phyloP scores from a whole-genome alignment of 371 early-diverging fungal species.

The Batkoa obscura region DNA sequence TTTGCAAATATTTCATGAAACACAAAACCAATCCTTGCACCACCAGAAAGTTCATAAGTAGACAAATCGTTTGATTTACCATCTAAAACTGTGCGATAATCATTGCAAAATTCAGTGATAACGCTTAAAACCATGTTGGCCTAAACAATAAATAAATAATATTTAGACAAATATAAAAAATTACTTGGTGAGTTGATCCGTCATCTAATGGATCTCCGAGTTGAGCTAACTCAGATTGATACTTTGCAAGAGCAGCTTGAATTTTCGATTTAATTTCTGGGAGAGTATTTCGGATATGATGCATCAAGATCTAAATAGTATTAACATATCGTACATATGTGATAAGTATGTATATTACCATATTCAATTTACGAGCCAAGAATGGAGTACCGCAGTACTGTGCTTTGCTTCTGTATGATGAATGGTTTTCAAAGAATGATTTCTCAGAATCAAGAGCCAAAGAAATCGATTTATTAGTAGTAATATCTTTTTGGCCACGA shows the following conservation, averaged over 20 bases:
- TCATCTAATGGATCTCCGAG: constrained; percentile 83
- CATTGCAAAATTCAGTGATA: constrained; percentile 92
- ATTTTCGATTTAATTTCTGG: constrained; percentile 97
- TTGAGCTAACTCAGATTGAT: constrained; percentile 59
- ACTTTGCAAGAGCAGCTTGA: constrained; percentile 57
- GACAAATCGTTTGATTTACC: constrained; percentile 85
- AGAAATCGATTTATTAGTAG: constrained; percentile 68
- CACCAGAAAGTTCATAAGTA: constrained; percentile 87
- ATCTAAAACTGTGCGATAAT: constrained; percentile 83
- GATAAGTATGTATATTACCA: constrained; percentile 25
- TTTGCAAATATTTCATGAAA: constrained; percentile 92
- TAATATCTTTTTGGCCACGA: constrained; percentile 93
- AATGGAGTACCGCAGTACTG: constrained; percentile 97
- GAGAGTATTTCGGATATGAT: constrained; percentile 87
- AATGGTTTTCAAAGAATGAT: constrained; percentile 82
- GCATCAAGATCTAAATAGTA: constrained; percentile 69
- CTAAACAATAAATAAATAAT: constrained; percentile 14
- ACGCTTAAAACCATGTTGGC: constrained; percentile 80
- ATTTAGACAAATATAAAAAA: constrained; percentile 6
- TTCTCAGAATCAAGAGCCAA: constrained; percentile 78
- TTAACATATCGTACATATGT: neutral
- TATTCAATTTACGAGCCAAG: constrained; percentile 85
- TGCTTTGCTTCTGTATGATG: constrained; percentile 83
- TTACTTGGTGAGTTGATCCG: constrained; percentile 15
- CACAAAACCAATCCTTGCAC: constrained; percentile 95